Percentiles rank a stretch among this genome's conserved stretches.
Conservation (phyloP, 2,329 filamentous ascomycete genomes). For the Pleoardoris graminearum region DNA sequence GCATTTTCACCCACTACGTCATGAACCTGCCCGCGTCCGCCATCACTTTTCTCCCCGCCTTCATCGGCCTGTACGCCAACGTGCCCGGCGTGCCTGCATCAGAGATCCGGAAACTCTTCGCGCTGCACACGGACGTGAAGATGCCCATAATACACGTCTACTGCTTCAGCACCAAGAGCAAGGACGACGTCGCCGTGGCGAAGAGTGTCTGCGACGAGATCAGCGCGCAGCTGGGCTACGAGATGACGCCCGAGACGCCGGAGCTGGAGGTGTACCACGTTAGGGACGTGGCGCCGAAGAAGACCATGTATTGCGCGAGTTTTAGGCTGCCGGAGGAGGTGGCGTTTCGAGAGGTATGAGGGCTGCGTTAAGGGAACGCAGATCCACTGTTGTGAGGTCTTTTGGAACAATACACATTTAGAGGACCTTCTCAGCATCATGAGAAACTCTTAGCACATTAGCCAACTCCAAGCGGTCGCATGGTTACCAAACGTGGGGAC, state of each 20-base stretch:
- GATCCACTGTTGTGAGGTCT: no score
- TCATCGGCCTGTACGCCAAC: slow-evolving; percentile 78
- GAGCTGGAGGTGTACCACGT: slow-evolving; percentile 66
- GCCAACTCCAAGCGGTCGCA: no score
- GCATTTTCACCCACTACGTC: slow-evolving; percentile 86
- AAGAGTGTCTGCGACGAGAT: slow-evolving; percentile 68
- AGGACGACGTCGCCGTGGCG: slow-evolving; percentile 67
- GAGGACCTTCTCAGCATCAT: no score
- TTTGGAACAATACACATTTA: no score
- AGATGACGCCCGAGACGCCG: slow-evolving; percentile 61
- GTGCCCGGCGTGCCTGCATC: slow-evolving; percentile 40
- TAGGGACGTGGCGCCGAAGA: slow-evolving; percentile 86
- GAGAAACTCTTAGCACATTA: no score
- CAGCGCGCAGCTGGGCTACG: slow-evolving; percentile 61
- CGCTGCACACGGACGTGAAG: slow-evolving; percentile 53
- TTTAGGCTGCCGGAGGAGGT: slow-evolving; percentile 83
- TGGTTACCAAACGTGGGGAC: no score
- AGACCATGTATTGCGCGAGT: slow-evolving; percentile 95
- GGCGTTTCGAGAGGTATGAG: slow-evolving; percentile 63
- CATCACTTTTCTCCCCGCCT: slow-evolving; percentile 77
- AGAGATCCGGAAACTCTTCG: slow-evolving; percentile 36
- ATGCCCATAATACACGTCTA: slow-evolving; percentile 91
- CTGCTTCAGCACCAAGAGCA: slow-evolving; percentile 84
- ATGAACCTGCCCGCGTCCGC: slow-evolving; percentile 97
- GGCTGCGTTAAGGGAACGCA: neutral